phyloP scores from a whole-genome alignment of 2,329 filamentous ascomycete species.

The Penicillium sp. region DNA sequence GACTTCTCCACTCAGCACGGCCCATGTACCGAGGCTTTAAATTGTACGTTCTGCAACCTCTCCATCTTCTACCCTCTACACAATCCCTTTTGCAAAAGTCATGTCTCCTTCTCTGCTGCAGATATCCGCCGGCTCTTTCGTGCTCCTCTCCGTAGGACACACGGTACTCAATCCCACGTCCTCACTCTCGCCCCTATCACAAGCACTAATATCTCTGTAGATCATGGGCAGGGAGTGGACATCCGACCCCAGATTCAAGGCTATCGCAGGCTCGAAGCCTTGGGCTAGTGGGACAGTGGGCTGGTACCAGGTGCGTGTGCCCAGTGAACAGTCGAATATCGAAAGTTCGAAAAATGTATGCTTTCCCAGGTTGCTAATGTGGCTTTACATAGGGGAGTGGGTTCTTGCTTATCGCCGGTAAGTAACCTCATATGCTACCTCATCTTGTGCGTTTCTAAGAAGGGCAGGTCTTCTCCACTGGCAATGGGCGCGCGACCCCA shows the following conservation, averaged over 20 bases:
- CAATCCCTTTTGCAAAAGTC: neutral
- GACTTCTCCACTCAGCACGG: neutral
- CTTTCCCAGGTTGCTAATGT: neutral
- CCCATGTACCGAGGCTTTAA: neutral
- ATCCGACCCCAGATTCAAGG: conserved; percentile 26
- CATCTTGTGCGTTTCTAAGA: neutral
- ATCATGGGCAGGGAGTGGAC: conserved; percentile 24
- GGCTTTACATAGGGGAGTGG: conserved; percentile 23
- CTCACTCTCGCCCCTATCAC: neutral
- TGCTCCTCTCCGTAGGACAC: conserved; percentile 25
- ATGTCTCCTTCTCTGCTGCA: conserved; percentile 19
- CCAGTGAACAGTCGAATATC: neutral
- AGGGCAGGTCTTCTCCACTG: conserved; percentile 27
- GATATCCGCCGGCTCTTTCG: conserved; percentile 20
- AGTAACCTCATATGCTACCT: conserved; percentile 4
- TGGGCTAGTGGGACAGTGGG: conserved; percentile 27
- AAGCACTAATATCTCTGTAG: conserved; percentile 8
- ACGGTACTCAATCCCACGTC: conserved; percentile 18
- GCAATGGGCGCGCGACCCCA: conserved; percentile 26
- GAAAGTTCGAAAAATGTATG: neutral
- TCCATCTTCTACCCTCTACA: neutral
- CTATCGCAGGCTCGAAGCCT: conserved; percentile 19
- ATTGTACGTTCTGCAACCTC: neutral
- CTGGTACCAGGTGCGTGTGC: conserved; percentile 28
- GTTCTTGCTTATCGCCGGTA: conserved; percentile 26